Base-by-base conservation (phyloP, 2,329 filamentous ascomycete species). In the Paecilomyces sp. region DNA sequence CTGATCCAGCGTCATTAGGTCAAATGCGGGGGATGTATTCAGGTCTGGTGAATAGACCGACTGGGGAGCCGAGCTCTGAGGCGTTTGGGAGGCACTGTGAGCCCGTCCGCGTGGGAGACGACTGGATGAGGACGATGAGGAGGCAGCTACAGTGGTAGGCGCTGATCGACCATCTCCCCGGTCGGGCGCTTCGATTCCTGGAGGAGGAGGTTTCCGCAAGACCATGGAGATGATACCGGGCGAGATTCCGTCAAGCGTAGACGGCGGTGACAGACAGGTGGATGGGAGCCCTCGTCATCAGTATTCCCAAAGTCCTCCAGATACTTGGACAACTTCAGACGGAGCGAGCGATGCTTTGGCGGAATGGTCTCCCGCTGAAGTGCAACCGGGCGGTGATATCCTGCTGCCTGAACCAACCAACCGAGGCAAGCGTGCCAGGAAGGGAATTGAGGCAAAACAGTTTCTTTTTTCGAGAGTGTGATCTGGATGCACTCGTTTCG, bases 191-290 rank as follows among this genome's bases (percentile, higher is more conserved):
- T 72, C 64, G 54, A 75, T 68, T 60, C 69, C 71, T 53, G 72
- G 72, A 58, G 73, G 72, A 62, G 71, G 71, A 64, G 66, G 67
- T 66, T 75, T 75, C 62, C 72, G 72, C 65, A 75, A 66, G 64
- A 74, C 73, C 73, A 75, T 76, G 64, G 72, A 70, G 67, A 63
- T 63, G 63, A 58, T 1, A 24, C 47, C 47, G 51, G 28, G 51
- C 54, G 54, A 58, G 33, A 60, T 33, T 30, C 24, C 9, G 18
- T 55, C 33, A 55, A 36, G 31, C 52, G n/a, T 47, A 25, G 51
- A 30, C 24, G 13, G n/a, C 3, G 51, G 25, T 53, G n/a, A 11
- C 51, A 25, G 51, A 2, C 22, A 30, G 22, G 5, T 30, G 51
- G 13, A 15, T 15, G 4, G 11, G 28, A n/a, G 5, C 22, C 18